A percentile compares a stretch with the other conserved stretches of the same genome.
Conservation (phyloP, 2,329 filamentous ascomycete genomes). For the Xylariaceae sp. region DNA sequence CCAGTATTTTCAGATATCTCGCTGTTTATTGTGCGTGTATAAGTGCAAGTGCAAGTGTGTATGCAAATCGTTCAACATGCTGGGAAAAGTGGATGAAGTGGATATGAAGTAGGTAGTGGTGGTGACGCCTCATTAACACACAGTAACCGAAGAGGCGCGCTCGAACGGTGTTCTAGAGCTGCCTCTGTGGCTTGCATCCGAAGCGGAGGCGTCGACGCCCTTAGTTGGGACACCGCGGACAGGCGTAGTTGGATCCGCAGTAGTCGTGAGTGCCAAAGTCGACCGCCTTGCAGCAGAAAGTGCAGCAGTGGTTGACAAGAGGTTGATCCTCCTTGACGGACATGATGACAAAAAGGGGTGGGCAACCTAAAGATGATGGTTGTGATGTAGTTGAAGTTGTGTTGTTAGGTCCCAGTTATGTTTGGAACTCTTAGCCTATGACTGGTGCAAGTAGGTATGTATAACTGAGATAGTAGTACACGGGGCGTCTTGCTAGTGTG, state of each 20-base stretch:
- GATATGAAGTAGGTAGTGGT: slow-evolving; percentile 1
- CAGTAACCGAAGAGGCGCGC: slow-evolving; percentile 21
- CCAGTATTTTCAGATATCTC: neutral
- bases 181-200: slow-evolving; percentile 29
- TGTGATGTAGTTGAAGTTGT: slow-evolving; percentile 11
- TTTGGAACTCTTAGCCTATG: neutral
- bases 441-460: neutral
- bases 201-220: slow-evolving; percentile 29
- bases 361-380: slow-evolving; percentile 5
- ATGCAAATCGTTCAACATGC: neutral
- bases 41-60: no score
- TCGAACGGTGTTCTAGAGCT: slow-evolving; percentile 32
- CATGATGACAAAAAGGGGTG: slow-evolving; percentile 42
- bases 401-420: neutral
- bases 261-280: slow-evolving; percentile 55
- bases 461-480: neutral
- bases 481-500: neutral
- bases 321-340: slow-evolving; percentile 46
- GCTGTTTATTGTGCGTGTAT: neutral
- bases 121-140: slow-evolving; percentile 19
- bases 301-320: slow-evolving; percentile 55
- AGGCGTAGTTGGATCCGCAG: slow-evolving; percentile 46
- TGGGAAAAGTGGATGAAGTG: neutral
- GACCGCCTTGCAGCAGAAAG: slow-evolving; percentile 54
- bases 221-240: slow-evolving; percentile 47